Percentiles rank a stretch among this genome's conserved stretches.
These are phyloP conservation scores for Pseudonitzschia multiseries DNA, from an alignment of 108 stramenopile species.

Conservation along the genomic window DNA sequence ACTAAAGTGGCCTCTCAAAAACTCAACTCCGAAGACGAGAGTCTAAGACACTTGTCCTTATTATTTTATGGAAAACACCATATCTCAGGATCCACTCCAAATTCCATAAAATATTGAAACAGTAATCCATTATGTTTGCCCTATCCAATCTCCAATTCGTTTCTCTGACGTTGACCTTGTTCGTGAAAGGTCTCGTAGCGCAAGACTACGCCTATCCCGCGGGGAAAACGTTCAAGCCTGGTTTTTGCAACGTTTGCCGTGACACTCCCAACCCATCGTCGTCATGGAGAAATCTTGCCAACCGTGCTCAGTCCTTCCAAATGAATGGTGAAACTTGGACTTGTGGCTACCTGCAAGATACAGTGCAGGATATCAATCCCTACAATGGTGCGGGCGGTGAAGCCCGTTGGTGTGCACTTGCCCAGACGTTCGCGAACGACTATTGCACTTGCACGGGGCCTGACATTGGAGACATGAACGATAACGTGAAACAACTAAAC, in stretches of 20 bases:
- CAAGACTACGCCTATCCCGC: conserved; percentile 3
- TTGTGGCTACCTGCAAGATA: conserved; percentile 18
- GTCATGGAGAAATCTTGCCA: conserved; percentile 9
- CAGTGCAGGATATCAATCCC: conserved; percentile 10
- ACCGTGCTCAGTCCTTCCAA: conserved; percentile 1
- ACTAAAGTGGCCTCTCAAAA: no score
- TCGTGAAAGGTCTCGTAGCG: background rate
- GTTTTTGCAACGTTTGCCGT: conserved; percentile 13
- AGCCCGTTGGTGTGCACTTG: conserved; percentile 5
- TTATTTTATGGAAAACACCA: no score
- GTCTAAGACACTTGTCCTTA: no score
- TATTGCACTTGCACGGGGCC: conserved; percentile 11
- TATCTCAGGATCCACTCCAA: no score
- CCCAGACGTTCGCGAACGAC: background rate
- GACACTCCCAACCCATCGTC: background rate
- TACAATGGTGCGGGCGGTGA: conserved; percentile 2
- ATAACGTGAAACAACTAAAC: conserved; percentile 5
- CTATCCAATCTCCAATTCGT: background rate
- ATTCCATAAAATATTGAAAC: no score
- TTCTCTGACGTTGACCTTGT: background rate
- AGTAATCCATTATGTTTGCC: background rate
- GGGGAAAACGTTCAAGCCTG: conserved; percentile 3
- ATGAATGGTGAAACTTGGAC: conserved; percentile 14
- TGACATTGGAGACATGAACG: conserved; percentile 3
- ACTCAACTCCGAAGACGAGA: no score